Conservation (phyloP, 768 basidiomycete genomes). For the Podaxis carcinomalis region DNA sequence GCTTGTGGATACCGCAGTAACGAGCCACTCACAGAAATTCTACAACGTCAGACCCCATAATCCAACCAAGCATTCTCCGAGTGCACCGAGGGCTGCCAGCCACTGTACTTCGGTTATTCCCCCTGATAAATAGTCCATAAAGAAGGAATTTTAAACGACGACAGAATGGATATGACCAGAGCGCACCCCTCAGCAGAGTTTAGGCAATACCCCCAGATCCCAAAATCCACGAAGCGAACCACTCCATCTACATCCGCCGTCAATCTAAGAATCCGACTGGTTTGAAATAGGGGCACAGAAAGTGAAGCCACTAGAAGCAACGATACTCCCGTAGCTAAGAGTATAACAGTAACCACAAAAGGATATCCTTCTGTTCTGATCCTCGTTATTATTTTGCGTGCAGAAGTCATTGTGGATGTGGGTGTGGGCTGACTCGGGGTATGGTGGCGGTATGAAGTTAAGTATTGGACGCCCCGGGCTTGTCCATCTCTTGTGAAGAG, state of each 20-base stretch:
- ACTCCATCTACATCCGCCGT: neutral
- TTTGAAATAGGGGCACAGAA: neutral
- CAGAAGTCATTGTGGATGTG: neutral
- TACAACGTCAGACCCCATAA: neutral
- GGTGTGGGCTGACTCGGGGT: neutral
- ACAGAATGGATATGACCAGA: neutral
- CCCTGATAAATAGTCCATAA: neutral
- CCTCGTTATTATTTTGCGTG: neutral
- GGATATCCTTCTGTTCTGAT: neutral
- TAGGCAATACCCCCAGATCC: constrained; percentile 10
- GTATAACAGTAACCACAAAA: neutral
- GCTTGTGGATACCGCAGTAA: no score
- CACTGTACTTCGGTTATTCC: neutral
- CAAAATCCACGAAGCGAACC: neutral
- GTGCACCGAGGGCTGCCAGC: neutral
- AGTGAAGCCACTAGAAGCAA: constrained; percentile 1
- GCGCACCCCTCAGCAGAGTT: neutral
- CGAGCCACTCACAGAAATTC: neutral
- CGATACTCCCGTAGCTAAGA: neutral
- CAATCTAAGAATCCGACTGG: neutral
- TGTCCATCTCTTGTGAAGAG: neutral
- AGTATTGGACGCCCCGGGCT: neutral
- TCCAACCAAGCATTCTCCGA: neutral
- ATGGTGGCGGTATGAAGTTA: neutral
- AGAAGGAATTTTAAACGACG: no score